phyloP scores from a whole-genome alignment of 768 basidiomycete genomes.

The Russula emetica region DNA sequence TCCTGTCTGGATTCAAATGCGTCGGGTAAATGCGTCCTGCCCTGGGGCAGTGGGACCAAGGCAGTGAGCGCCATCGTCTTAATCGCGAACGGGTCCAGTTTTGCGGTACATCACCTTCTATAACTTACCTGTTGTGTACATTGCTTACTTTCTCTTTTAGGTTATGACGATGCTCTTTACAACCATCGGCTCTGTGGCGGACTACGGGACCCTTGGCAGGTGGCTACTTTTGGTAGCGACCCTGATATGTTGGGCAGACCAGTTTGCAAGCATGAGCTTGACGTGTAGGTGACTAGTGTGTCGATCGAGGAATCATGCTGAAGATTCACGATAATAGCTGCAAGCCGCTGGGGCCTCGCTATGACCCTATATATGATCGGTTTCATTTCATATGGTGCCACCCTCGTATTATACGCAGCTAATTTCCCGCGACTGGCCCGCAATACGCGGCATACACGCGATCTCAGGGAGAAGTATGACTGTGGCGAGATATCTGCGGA shows the following conservation, averaged over 20 bases:
- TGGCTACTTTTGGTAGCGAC: slow-evolving; percentile 74
- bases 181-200: slow-evolving; percentile 63
- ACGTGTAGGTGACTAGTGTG: slow-evolving; percentile 46
- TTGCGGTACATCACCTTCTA: slow-evolving; percentile 48
- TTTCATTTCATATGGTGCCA: slow-evolving; percentile 75
- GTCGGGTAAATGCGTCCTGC: slow-evolving; percentile 73
- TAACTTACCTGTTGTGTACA: no score
- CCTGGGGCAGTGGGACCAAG: slow-evolving; percentile 71
- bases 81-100: slow-evolving; percentile 69
- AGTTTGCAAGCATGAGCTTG: slow-evolving; percentile 71
- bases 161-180: slow-evolving; percentile 81
- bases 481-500: slow-evolving; percentile 54
- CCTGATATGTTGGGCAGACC: slow-evolving; percentile 73
- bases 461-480: slow-evolving; percentile 52
- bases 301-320: background rate
- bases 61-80: slow-evolving; percentile 73
- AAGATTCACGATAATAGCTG: slow-evolving; percentile 38
- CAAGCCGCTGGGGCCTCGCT: slow-evolving; percentile 65
- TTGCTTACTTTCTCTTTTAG: slow-evolving; percentile 32
- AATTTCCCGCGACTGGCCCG: slow-evolving; percentile 76
- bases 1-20: slow-evolving; percentile 54
- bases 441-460: slow-evolving; percentile 62
- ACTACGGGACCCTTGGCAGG: slow-evolving; percentile 71
- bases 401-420: slow-evolving; percentile 76
- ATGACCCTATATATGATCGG: slow-evolving; percentile 80